Evolutionary conservation across 352 stramenopile genomes (phyloP).

Genomic region (Pythium myriotylum): DNA sequence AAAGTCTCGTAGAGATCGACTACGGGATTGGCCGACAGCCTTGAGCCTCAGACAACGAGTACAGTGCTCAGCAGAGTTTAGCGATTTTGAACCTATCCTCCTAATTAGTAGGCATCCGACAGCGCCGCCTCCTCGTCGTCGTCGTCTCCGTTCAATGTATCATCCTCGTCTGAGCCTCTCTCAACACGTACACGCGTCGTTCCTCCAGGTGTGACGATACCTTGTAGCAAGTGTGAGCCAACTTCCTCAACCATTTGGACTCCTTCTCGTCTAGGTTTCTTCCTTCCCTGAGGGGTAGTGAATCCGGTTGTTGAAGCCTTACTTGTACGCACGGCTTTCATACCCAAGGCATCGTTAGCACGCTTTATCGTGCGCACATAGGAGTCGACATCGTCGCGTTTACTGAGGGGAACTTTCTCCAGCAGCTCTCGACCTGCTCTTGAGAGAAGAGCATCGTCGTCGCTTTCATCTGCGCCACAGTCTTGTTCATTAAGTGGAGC

Average conservation of each 20-base stretch:
- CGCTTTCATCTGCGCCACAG: constrained; percentile 36
- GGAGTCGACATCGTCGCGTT: constrained; percentile 75
- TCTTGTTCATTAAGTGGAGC: constrained; percentile 12
- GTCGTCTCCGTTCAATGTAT: constrained; percentile 17
- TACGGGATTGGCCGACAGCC: neutral
- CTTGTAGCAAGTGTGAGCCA: constrained; percentile 51
- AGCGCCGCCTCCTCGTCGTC: constrained; percentile 39
- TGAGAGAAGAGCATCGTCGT: constrained; percentile 35
- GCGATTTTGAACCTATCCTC: no score
- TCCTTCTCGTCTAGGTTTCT: constrained; percentile 32
- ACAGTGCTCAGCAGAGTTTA: no score
- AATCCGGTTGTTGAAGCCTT: constrained; percentile 12
- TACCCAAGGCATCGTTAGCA: constrained; percentile 31
- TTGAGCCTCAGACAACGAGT: neutral
- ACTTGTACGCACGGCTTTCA: constrained; percentile 31
- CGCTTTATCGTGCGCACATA: constrained; percentile 74
- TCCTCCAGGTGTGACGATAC: constrained; percentile 58
- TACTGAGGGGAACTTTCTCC: constrained; percentile 56
- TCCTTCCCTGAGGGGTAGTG: constrained; percentile 21
- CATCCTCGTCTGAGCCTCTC: constrained; percentile 37
- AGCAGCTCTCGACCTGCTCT: constrained; percentile 41
- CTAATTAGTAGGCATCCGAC: constrained; percentile 25
- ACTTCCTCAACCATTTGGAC: constrained; percentile 54
- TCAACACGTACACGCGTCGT: constrained; percentile 64
- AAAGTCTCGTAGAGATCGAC: neutral